phyloP scores from a whole-genome alignment of 1,284 basidiomycete genomes.

The Boletus hoseneyae region DNA sequence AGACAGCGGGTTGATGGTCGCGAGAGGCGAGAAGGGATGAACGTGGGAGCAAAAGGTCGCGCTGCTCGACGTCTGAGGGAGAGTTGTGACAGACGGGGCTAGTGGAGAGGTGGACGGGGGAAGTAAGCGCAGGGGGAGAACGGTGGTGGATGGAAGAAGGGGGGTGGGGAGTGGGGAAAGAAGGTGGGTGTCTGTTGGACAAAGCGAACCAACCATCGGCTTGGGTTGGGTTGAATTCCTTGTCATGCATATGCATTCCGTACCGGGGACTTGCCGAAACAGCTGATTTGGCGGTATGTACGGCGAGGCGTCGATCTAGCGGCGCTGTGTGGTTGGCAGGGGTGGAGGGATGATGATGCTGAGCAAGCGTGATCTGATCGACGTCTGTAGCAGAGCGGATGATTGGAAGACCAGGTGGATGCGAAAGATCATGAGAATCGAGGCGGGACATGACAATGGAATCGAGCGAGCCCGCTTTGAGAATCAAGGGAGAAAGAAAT shows the following conservation, averaged over 20 bases:
- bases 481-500: conserved; percentile 23
- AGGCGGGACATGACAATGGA: conserved; percentile 36
- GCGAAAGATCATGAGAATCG: conserved; percentile 45
- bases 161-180: conserved; percentile 24
- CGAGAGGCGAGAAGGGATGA: conserved; percentile 26
- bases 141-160: conserved; percentile 35
- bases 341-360: conserved; percentile 16
- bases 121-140: conserved; percentile 25
- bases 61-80: conserved; percentile 39
- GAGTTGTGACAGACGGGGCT: conserved; percentile 17
- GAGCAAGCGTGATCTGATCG: conserved; percentile 17
- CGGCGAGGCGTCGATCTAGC: conserved; percentile 25
- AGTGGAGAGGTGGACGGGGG: conserved; percentile 17
- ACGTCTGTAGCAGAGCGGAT: conserved; percentile 19
- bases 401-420: conserved; percentile 34
- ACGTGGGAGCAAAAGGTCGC: conserved; percentile 34
- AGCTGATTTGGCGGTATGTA: conserved; percentile 14
- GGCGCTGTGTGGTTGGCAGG: conserved; percentile 9
- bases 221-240: conserved; percentile 32
- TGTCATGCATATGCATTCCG: conserved; percentile 35
- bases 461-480: conserved; percentile 9
- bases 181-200: conserved; percentile 48
- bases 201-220: conserved; percentile 29
- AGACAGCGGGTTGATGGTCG: conserved; percentile 20
- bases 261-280: conserved; percentile 32